Percentiles rank a stretch among this genome's conserved stretches.
Conservation (phyloP, 768 basidiomycete species). For the Leucocoprinus birnbaumii region DNA sequence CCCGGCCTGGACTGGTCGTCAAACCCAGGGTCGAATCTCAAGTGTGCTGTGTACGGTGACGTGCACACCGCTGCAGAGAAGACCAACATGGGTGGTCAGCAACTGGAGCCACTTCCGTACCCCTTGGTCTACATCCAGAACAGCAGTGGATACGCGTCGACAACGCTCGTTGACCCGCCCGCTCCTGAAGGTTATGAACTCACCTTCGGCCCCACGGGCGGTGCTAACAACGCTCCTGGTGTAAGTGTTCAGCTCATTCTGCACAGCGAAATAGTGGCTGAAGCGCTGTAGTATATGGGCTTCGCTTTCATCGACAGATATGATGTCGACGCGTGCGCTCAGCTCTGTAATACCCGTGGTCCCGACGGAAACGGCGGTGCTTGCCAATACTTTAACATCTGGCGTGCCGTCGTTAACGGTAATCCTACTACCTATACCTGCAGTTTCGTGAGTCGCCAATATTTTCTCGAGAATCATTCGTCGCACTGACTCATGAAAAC, state of each 20-base stretch:
- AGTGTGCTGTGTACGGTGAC: constrained; percentile 45
- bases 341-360: constrained; percentile 39
- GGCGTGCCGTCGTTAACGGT: constrained; percentile 45
- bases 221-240: constrained; percentile 44
- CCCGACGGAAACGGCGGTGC: constrained; percentile 39
- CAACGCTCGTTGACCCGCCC: constrained; percentile 34
- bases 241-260: constrained; percentile 24
- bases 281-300: constrained; percentile 41
- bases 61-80: constrained; percentile 41
- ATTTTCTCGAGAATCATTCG: neutral
- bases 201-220: constrained; percentile 41
- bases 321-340: constrained; percentile 42
- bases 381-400: constrained; percentile 53
- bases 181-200: constrained; percentile 42
- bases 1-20: constrained; percentile 35
- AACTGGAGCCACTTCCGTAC: constrained; percentile 29
- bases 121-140: constrained; percentile 40
- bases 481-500: neutral
- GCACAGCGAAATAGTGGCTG: neutral
- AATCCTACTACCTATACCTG: constrained; percentile 47
- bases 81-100: constrained; percentile 41
- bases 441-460: constrained; percentile 35
- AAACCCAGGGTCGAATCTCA: constrained; percentile 39
- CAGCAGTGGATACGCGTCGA: constrained; percentile 37
- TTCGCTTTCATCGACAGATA: constrained; percentile 47